Base-by-base conservation (phyloP, 208 protist species). In the Vickermania ingenoplastis region DNA sequence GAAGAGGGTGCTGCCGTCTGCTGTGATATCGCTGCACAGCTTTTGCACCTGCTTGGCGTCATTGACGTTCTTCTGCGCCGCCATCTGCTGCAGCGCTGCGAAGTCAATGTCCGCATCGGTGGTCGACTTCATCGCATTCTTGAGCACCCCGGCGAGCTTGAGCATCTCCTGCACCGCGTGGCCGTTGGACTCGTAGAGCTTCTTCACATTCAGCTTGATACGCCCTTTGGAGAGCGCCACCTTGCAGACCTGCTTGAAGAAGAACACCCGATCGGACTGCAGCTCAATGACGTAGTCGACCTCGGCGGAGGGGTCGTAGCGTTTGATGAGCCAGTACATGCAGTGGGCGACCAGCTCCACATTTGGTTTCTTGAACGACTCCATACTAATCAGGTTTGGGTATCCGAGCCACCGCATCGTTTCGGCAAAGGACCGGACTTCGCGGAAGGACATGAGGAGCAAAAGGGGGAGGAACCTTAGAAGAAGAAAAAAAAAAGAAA, bases 161-260 rank as follows among this genome's bases (percentile, higher is more conserved):
- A 98, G 74, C 80, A 98, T 91, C 75, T 98, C 95, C 67, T 97
- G 91, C 45, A 98, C 96, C 4, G 94, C 92, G 67, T 97, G 95
- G 1, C 93, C 94, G 28, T 98, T 92, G 0, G 92, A 80, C 69
- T 92, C 75, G 68, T 98, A 98, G 36, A 98, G 83, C 61, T 92
- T 87, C 66, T 97, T 97, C 31, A 96, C 86, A 74, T 97, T 97
- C 0, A 98, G 73, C 60, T 96, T 97, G 24, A 98, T 84, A 5
- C 86, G 79, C 2, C 81, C 92, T 64, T 95, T 96, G 13, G 75
- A 61, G 5, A 94, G 63, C 1, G 88, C 79, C 2, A 90, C 75
- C 64, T 91, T 80, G 51, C 86, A 94, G 24, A 94, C 67, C 51
- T 94, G 83, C 74, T 96, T 97, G 59, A 98, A 86, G 58, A 98